These are phyloP conservation scores for Pichia kudriavzevii DNA, from an alignment of 1,139 yeast species.

Conservation along the genomic window DNA sequence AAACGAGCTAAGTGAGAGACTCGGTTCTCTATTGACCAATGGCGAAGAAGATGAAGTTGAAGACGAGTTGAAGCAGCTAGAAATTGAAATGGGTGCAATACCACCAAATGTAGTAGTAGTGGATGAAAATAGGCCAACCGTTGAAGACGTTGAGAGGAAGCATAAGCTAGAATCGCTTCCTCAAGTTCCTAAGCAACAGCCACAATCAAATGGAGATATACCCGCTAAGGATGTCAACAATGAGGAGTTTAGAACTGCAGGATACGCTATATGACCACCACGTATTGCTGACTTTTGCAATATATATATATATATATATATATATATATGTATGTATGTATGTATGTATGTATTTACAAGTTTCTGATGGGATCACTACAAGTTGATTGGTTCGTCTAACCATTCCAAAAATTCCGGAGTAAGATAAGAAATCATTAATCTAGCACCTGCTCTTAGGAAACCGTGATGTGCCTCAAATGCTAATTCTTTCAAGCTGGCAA, in stretches of 20 bases:
- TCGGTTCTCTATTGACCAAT: slow-evolving; percentile 40
- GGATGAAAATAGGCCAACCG: neutral
- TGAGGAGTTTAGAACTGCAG: no score
- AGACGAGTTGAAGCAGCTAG: slow-evolving; percentile 48
- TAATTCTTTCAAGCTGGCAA: slow-evolving; percentile 78
- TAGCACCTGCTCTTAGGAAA: slow-evolving; percentile 91
- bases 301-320: no score
- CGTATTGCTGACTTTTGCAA: no score
- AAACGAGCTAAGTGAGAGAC: slow-evolving; percentile 44
- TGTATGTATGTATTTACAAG: neutral
- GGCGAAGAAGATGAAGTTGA: slow-evolving; percentile 62
- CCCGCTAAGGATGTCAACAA: no score
- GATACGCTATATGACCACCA: no score
- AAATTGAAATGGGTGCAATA: slow-evolving; percentile 32
- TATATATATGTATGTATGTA: neutral
- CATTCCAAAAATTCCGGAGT: slow-evolving; percentile 96
- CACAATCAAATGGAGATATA: no score
- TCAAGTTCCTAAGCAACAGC: slow-evolving; percentile 4
- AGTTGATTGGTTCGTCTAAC: slow-evolving; percentile 40
- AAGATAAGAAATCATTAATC: slow-evolving; percentile 82
- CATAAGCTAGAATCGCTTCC: neutral
- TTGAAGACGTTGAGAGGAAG: neutral
- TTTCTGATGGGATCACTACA: slow-evolving; percentile 2
- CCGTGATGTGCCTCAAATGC: slow-evolving; percentile 94
- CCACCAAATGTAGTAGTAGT: neutral